Conservation (phyloP, 2,329 filamentous ascomycete genomes). For the Paecilomyces fulvus region DNA sequence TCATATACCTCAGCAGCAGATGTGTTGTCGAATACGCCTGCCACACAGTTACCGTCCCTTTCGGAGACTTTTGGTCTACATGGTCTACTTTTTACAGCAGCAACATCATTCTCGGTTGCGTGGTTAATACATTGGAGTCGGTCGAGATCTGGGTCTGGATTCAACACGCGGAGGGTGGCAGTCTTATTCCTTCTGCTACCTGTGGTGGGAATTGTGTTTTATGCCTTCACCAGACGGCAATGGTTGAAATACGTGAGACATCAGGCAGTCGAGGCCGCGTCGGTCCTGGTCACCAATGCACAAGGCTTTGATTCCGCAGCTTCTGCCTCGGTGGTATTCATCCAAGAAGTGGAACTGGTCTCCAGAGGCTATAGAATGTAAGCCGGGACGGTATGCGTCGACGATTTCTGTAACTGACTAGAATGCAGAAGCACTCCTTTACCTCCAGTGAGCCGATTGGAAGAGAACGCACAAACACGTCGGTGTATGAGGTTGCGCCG, state of each 20-base stretch:
- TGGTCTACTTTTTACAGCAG: constrained; percentile 58
- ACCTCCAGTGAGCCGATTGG: constrained; percentile 84
- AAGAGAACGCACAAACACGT: constrained; percentile 69
- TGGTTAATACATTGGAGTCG: constrained; percentile 64
- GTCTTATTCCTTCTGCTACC: constrained; percentile 39
- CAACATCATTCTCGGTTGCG: constrained; percentile 52
- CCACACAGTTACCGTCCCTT: constrained; percentile 22
- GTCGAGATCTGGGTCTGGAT: constrained; percentile 45
- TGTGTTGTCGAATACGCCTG: constrained; percentile 21
- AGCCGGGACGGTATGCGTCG: constrained; percentile 22
- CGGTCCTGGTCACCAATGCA: constrained; percentile 61
- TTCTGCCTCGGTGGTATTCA: constrained; percentile 66
- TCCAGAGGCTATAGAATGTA: constrained; percentile 82
- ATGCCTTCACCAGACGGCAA: constrained; percentile 66
- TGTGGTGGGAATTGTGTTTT: constrained; percentile 50
- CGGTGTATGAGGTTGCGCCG: constrained; percentile 74
- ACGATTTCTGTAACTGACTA: constrained; percentile 14
- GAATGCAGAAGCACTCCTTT: constrained; percentile 67
- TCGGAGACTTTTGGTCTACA: constrained; percentile 48
- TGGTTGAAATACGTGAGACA: constrained; percentile 72
- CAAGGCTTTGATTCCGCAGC: constrained; percentile 74
- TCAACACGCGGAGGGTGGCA: constrained; percentile 33
- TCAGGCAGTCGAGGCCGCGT: constrained; percentile 62
- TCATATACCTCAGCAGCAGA: constrained; percentile 32
- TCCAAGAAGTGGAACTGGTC: constrained; percentile 93